These are phyloP conservation scores for Trichosporon sp. DNA, from an alignment of 1,284 basidiomycete species.

Conservation along the genomic window DNA sequence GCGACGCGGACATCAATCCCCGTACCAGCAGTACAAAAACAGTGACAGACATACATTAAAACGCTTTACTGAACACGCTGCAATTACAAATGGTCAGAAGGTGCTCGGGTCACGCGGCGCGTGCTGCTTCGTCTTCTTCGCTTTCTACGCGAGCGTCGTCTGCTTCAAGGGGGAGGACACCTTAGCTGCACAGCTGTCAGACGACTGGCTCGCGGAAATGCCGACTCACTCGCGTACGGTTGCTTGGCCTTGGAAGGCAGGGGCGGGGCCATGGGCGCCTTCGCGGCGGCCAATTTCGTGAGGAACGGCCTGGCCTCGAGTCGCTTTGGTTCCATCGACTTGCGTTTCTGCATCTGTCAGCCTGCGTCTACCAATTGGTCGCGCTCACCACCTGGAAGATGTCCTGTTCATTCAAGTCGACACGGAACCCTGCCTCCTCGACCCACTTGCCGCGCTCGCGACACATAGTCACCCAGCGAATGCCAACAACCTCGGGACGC, in stretches of 20 bases:
- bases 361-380: background rate
- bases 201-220: background rate
- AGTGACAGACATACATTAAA: background rate
- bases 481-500: constrained; percentile 65
- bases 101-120: background rate
- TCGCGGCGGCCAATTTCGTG: background rate
- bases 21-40: background rate
- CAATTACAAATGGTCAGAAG: background rate
- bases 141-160: background rate
- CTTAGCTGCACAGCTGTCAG: background rate
- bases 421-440: constrained; percentile 63
- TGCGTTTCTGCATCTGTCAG: constrained; percentile 53
- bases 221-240: background rate
- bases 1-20: background rate
- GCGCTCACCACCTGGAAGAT: constrained; percentile 63
- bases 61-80: background rate
- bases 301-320: constrained; percentile 10
- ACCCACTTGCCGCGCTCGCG: constrained; percentile 64
- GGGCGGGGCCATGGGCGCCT: background rate
- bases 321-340: constrained; percentile 57
- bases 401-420: constrained; percentile 65
- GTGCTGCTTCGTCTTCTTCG: background rate
- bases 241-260: background rate
- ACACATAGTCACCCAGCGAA: constrained; percentile 87
- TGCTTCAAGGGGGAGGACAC: background rate